Evolutionary conservation across 148 eudicot genomes (phyloP).

Genomic region (Simmondsia chinensis): DNA sequence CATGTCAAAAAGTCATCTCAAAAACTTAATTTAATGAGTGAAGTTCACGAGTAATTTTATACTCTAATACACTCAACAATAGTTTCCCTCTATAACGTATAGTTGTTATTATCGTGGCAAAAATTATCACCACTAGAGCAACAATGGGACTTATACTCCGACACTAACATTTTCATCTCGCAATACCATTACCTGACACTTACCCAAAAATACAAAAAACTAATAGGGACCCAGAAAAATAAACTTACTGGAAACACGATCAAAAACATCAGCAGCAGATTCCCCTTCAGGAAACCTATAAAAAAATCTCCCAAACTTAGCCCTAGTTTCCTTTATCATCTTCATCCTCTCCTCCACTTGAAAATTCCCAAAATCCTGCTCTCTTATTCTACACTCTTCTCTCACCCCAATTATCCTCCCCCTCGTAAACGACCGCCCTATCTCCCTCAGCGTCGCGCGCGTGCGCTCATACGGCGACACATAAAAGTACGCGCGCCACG

Average conservation of each 20-base stretch:
- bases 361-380: slow-evolving; percentile 94
- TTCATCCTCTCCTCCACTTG: slow-evolving; percentile 68
- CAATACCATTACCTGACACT: too few species aligned
- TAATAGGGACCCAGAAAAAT: not conserved
- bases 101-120: too few species aligned
- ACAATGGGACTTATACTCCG: too few species aligned
- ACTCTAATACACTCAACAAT: too few species aligned
- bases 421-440: slow-evolving; percentile 57
- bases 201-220: not conserved
- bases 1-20: too few species aligned
- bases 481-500: slow-evolving; percentile 68
- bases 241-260: slow-evolving; percentile 83
- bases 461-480: slow-evolving; percentile 79
- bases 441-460: slow-evolving; percentile 58
- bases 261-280: slow-evolving; percentile 90
- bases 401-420: slow-evolving; percentile 54
- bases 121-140: too few species aligned
- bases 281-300: slow-evolving; percentile 94
- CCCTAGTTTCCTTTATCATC: slow-evolving; percentile 45
- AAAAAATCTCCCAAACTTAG: slow-evolving; percentile 72
- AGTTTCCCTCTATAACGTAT: too few species aligned
- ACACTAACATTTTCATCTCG: too few species aligned
- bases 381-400: slow-evolving; percentile 81
- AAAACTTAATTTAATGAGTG: too few species aligned
- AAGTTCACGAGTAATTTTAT: too few species aligned